Percentiles rank a stretch among this genome's conserved stretches.
These are phyloP conservation scores for Thelephora ganbajun DNA, from an alignment of 768 basidiomycete species.

Conservation along the genomic window DNA sequence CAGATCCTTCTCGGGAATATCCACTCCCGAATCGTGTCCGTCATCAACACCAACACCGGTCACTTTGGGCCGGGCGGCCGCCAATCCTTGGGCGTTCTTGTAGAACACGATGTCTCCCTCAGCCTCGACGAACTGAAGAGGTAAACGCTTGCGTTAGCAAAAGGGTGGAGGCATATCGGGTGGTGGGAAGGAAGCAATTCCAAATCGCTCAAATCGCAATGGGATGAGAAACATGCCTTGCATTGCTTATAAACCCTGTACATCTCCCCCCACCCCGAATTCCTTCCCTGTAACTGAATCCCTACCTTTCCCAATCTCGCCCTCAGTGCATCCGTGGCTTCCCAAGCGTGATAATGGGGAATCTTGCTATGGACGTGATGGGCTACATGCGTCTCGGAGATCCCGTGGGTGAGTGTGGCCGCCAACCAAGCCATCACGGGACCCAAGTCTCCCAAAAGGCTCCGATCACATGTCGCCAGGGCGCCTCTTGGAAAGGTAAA, in stretches of 20 bases:
- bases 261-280: conserved; percentile 69
- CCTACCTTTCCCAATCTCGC: conserved; percentile 47
- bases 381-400: conserved; percentile 85
- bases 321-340: conserved; percentile 77
- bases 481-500: conserved; percentile 95
- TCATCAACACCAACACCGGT: no score
- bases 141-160: conserved; percentile 1
- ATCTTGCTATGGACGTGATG: conserved; percentile 95
- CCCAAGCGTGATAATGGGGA: conserved; percentile 94
- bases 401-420: conserved; percentile 74
- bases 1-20: no score
- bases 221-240: conserved; percentile 31
- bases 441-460: conserved; percentile 65
- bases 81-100: conserved; percentile 76
- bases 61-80: conserved; percentile 38
- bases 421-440: conserved; percentile 77
- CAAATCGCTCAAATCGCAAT: no score
- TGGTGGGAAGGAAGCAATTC: no score
- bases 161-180: no score
- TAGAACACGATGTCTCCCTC: conserved; percentile 84
- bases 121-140: conserved; percentile 77
- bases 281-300: conserved; percentile 52
- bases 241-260: conserved; percentile 67
- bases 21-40: no score
- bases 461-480: conserved; percentile 81